Percentiles rank a stretch among this genome's conserved stretches.
Conservation (phyloP, 2,329 filamentous ascomycete genomes). For the Epichloe hybrida region DNA sequence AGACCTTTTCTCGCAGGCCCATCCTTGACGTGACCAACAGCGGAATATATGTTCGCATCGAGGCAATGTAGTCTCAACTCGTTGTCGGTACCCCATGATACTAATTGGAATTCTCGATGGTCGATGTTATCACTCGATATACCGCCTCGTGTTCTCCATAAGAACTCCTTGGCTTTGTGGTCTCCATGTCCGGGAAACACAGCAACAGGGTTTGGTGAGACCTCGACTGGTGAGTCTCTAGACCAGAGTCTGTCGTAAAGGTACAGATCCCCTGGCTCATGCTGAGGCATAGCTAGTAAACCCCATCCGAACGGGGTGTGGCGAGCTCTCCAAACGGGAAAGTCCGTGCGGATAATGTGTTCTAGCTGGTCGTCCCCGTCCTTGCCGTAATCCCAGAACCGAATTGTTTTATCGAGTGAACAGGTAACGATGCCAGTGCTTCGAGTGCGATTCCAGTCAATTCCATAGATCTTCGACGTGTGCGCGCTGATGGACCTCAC, state of each 20-base stretch:
- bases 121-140: conserved; percentile 57
- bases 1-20: conserved; percentile 49
- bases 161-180: conserved; percentile 74
- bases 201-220: conserved; percentile 34
- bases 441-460: conserved; percentile 82
- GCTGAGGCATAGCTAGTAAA: conserved; percentile 81
- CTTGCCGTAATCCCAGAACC: conserved; percentile 72
- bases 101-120: conserved; percentile 78
- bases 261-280: conserved; percentile 71
- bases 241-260: conserved; percentile 58
- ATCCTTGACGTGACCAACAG: conserved; percentile 63
- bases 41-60: conserved; percentile 47
- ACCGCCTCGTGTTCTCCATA: conserved; percentile 69
- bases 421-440: conserved; percentile 67
- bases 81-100: conserved; percentile 84
- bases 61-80: conserved; percentile 67
- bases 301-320: conserved; percentile 85
- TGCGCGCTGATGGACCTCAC: conserved; percentile 78
- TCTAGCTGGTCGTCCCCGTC: conserved; percentile 53
- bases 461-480: conserved; percentile 83
- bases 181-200: conserved; percentile 49
- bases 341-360: conserved; percentile 66
- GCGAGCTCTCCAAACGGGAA: conserved; percentile 80
- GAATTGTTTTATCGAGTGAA: conserved; percentile 82
- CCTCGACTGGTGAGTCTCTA: conserved; percentile 29